Base-by-base conservation (phyloP, 148 eudicot genomes). In the Limonium bicolor region DNA sequence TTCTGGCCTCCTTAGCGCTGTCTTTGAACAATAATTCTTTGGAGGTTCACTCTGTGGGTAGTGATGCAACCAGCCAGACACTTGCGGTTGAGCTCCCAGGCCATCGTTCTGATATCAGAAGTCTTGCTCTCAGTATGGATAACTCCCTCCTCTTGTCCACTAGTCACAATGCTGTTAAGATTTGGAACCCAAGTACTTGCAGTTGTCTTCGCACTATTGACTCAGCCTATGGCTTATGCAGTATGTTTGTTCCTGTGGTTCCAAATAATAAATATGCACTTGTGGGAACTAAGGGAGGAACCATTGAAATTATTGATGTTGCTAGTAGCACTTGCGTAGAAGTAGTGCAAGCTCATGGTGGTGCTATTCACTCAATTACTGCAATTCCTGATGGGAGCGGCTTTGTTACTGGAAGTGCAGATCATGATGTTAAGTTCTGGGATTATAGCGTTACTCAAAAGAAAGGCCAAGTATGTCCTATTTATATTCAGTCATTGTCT, bases 111-210 rank as follows among this genome's bases (percentile, higher is more conserved):
- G 99, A 72, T 63, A 73, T 90, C 36, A 77, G 99, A 66, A 90
- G 99, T 59, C 76, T 90, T 25, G 60, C 80, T 20, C 88, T 90
- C 48, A 84, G 95, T 65, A 68, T 85, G 19, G 95, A 90, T 64
- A 84, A 78, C 59, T 72, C 93, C 21, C 99, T 90, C 71, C 63
- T 90, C 45, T 51, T 90, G 81, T 78, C 95, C 33, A 90, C 99
- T 44, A 84, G 82, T 64, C 99, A 90, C 58, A 80, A 68, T 58
- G 59, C 87, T 3, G 76, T 76, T 28, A 90, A 90, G 71, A 80
- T 90, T 62, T 90, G 99, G 99, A 90, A 84, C 53, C 99, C 99
- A 34, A 90, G 80, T 54, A 75, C 88, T 41, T 79, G 88, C 48
- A 72, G 68, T 48, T 80, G 95, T 58, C 84, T 90, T 32, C 69